Conservation (phyloP, 306 rosid species). For the Dalbergia cultrata region DNA sequence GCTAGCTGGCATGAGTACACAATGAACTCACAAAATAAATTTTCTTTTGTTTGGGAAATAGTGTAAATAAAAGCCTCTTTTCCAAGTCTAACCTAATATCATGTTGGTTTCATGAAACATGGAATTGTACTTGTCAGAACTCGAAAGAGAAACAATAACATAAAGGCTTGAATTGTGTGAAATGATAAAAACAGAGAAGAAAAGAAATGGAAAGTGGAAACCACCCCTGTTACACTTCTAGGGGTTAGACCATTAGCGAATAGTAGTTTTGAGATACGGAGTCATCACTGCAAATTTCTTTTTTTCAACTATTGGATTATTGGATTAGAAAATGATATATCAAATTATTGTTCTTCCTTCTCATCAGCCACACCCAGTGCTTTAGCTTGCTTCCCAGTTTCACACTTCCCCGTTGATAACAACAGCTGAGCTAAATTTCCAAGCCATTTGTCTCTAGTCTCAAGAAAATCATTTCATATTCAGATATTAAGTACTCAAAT, state of each 20-base stretch:
- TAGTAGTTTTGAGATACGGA: background rate
- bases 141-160: background rate
- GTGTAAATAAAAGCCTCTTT: no score
- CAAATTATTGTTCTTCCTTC: background rate
- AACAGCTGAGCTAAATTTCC: background rate
- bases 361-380: background rate
- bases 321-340: background rate
- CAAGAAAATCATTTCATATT: slow-evolving; percentile 10
- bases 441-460: background rate
- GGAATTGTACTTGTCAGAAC: background rate
- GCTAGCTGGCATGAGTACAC: background rate
- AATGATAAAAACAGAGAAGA: background rate
- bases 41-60: background rate
- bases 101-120: slow-evolving; percentile 18
- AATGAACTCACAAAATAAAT: background rate
- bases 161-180: background rate
- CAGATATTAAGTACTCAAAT: background rate
- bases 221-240: background rate
- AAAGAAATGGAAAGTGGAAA: background rate
- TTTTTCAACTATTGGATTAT: background rate
- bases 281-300: background rate
- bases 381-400: background rate
- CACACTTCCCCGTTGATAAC: background rate
- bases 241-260: background rate
- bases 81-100: background rate